Percentiles rank a stretch among this genome's conserved stretches.
Evolutionary conservation across 495 filamentous ascomycete genomes (phyloP).

Genomic region (Ramalina peruviana): DNA sequence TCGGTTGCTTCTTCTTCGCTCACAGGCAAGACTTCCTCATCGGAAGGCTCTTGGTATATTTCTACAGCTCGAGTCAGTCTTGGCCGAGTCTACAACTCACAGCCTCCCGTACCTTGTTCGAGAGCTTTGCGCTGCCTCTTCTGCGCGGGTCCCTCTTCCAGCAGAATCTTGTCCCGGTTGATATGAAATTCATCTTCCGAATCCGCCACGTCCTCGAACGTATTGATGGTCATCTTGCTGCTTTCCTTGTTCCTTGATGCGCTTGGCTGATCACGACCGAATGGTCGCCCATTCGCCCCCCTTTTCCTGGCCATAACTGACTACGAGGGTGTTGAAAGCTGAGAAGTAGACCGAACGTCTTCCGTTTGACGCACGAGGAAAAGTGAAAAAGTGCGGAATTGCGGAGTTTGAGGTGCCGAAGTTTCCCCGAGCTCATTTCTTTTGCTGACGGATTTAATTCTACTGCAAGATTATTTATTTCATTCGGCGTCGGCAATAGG

Average conservation of each 20-base stretch:
- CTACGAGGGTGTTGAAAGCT: conserved; percentile 5
- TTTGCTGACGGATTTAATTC: conserved; percentile 20
- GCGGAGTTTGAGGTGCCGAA: conserved; percentile 16
- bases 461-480: neutral
- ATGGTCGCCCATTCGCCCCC: conserved; percentile 44
- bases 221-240: conserved; percentile 42
- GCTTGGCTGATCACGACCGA: conserved; percentile 22
- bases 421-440: too few species aligned
- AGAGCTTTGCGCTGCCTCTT: conserved; percentile 57
- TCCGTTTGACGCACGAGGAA: neutral
- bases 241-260: conserved; percentile 35
- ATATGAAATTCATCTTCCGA: conserved; percentile 86
- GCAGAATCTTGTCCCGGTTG: conserved; percentile 66
- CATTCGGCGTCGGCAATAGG: too few species aligned
- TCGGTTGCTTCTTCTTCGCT: conserved; percentile 32
- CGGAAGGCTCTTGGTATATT: conserved; percentile 52
- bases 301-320: conserved; percentile 65
- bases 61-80: conserved; percentile 23
- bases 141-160: conserved; percentile 64
- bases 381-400: conserved; percentile 8
- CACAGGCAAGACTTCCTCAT: conserved; percentile 70
- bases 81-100: neutral
- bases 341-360: neutral
- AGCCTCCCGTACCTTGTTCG: conserved; percentile 39
- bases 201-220: conserved; percentile 40